Evolutionary conservation across 768 basidiomycete genomes (phyloP).

Genomic region (Pholiota microspora): DNA sequence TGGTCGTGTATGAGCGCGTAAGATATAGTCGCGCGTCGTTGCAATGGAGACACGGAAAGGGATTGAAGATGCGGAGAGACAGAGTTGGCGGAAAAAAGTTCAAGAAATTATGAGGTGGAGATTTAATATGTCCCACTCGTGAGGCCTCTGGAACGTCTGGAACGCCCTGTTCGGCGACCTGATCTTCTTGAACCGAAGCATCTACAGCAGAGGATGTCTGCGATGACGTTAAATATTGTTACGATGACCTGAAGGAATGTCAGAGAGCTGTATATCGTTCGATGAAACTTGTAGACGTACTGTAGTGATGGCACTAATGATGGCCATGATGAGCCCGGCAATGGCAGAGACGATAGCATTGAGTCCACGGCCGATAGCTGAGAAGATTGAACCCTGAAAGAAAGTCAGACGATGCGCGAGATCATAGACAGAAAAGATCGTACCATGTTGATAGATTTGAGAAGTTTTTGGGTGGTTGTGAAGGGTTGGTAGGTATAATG

Average conservation of each 20-base stretch:
- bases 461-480: not conserved
- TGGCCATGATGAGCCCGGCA: slow-evolving; percentile 56
- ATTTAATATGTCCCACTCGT: too few species aligned
- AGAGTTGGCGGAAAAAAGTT: too few species aligned
- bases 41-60: too few species aligned
- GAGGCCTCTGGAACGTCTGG: too few species aligned
- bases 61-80: too few species aligned
- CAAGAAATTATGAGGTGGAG: too few species aligned
- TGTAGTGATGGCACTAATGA: slow-evolving; percentile 56
- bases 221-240: slow-evolving; percentile 60
- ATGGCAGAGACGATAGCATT: slow-evolving; percentile 61
- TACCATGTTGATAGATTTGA: not conserved
- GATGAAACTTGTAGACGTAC: slow-evolving; percentile 34
- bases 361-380: slow-evolving; percentile 61
- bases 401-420: not conserved
- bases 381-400: slow-evolving; percentile 58
- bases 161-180: slow-evolving; percentile 21
- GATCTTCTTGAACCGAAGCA: slow-evolving; percentile 40
- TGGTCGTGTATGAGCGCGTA: not conserved
- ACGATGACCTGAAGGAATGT: slow-evolving; percentile 50
- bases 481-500: not conserved
- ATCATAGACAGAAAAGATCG: not conserved
- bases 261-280: too few species aligned
- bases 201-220: slow-evolving; percentile 51
- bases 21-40: not conserved